Conservation (phyloP, 2,329 filamentous ascomycete species). For the Fusarium nurragi region DNA sequence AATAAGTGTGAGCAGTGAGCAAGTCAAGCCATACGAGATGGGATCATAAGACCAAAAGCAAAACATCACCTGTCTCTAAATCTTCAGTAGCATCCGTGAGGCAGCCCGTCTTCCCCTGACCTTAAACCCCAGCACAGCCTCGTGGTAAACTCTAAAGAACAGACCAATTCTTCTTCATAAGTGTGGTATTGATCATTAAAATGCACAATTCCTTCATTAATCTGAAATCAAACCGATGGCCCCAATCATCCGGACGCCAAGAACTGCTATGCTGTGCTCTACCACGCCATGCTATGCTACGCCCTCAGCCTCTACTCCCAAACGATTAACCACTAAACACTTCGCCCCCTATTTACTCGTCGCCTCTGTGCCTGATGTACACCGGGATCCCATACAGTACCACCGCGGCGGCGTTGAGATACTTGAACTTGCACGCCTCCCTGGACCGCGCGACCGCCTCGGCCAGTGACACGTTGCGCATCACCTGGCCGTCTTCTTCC, state of each 20-base stretch:
- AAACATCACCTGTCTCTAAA: neutral
- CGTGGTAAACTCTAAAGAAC: neutral
- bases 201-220: constrained; percentile 23
- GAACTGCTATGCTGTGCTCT: constrained; percentile 25
- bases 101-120: neutral
- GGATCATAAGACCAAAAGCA: neutral
- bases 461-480: constrained; percentile 68
- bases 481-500: constrained; percentile 38
- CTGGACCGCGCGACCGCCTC: constrained; percentile 82
- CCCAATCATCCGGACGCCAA: constrained; percentile 33
- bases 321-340: constrained; percentile 8
- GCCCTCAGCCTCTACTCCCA: constrained; percentile 7
- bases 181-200: neutral
- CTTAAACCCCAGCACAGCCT: neutral
- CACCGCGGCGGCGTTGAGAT: constrained; percentile 92
- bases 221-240: constrained; percentile 11
- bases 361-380: constrained; percentile 65
- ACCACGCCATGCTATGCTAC: constrained; percentile 6
- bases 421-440: constrained; percentile 84
- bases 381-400: constrained; percentile 96
- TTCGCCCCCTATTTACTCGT: constrained; percentile 29
- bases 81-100: neutral
- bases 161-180: constrained; percentile 1
- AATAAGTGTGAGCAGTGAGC: neutral
- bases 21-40: neutral